Evolutionary conservation across 495 filamentous ascomycete genomes (phyloP).

Genomic region (Lasiosphaeria ovina): DNA sequence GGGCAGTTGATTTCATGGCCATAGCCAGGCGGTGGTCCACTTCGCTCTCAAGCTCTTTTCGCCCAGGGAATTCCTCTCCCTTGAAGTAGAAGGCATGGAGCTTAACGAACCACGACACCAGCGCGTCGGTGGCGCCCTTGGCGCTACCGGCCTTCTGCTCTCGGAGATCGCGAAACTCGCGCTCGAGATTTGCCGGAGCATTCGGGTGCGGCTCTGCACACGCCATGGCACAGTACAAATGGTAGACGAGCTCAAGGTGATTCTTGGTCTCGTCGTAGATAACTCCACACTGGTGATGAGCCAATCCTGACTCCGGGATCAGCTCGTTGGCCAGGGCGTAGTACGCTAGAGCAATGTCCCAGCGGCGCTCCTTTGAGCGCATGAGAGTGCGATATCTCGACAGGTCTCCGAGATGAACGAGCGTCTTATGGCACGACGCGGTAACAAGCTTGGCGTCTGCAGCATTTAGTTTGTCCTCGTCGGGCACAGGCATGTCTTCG

Average conservation of each 20-base stretch:
- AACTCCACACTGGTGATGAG: constrained; percentile 87
- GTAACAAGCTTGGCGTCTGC: constrained; percentile 55
- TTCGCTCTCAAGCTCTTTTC: constrained; percentile 83
- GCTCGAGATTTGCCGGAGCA: constrained; percentile 71
- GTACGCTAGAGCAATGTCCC: constrained; percentile 77
- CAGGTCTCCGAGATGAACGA: constrained; percentile 86
- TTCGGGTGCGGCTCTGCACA: constrained; percentile 69
- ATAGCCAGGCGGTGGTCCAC: constrained; percentile 73
- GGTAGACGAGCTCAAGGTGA: constrained; percentile 80
- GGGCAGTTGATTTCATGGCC: constrained; percentile 61
- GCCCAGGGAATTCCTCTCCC: constrained; percentile 64
- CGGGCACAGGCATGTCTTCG: constrained; percentile 35
- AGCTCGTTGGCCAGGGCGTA: constrained; percentile 80
- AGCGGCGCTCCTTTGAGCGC: constrained; percentile 63
- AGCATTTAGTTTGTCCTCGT: constrained; percentile 40
- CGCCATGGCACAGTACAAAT: constrained; percentile 80
- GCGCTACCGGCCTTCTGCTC: constrained; percentile 20
- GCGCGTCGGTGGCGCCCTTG: constrained; percentile 35
- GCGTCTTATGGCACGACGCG: constrained; percentile 74
- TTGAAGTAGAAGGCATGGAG: constrained; percentile 82
- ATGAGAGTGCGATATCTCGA: constrained; percentile 70
- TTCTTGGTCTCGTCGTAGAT: constrained; percentile 72
- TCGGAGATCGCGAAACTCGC: constrained; percentile 70
- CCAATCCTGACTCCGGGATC: constrained; percentile 72
- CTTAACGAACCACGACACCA: constrained; percentile 80